Evolutionary conservation across 306 rosid species (phyloP).

Genomic region (Gynostemma pentaphyllum): DNA sequence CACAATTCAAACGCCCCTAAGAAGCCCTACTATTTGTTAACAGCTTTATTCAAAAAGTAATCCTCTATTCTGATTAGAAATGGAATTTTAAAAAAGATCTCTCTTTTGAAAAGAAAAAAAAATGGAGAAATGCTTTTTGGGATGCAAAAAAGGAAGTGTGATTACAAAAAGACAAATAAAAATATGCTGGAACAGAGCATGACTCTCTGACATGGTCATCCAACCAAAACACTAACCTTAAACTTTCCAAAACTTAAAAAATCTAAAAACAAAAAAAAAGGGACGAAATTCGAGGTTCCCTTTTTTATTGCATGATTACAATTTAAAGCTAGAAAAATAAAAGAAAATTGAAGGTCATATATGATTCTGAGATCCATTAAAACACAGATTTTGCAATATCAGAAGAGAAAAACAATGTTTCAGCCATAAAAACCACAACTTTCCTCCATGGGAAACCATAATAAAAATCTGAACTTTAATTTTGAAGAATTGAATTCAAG

Average conservation of each 20-base stretch:
- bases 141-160: not conserved
- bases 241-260: slow-evolving; percentile 3
- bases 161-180: slow-evolving; percentile 4
- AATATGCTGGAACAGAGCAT: not conserved
- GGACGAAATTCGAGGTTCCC: not conserved
- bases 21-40: slow-evolving; percentile 5
- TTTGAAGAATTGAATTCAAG: not conserved
- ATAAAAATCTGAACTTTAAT: not conserved
- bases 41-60: slow-evolving; percentile 2
- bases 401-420: slow-evolving; percentile 8
- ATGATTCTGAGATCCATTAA: not conserved
- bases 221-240: not conserved
- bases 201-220: slow-evolving; percentile 5
- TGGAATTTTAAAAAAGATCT: not conserved
- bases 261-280: not conserved
- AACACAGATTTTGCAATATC: slow-evolving; percentile 3
- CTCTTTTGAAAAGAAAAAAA: not conserved
- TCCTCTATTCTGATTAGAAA: not conserved
- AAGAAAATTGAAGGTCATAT: not conserved
- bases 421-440: not conserved
- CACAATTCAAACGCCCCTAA: too few relatives aligned
- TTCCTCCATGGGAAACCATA: not conserved
- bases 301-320: not conserved
- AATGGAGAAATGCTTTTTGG: slow-evolving; percentile 4
- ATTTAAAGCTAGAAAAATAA: not conserved